Evolutionary conservation across 495 filamentous ascomycete genomes (phyloP).

Genomic region (Aspergillus nanangensis): DNA sequence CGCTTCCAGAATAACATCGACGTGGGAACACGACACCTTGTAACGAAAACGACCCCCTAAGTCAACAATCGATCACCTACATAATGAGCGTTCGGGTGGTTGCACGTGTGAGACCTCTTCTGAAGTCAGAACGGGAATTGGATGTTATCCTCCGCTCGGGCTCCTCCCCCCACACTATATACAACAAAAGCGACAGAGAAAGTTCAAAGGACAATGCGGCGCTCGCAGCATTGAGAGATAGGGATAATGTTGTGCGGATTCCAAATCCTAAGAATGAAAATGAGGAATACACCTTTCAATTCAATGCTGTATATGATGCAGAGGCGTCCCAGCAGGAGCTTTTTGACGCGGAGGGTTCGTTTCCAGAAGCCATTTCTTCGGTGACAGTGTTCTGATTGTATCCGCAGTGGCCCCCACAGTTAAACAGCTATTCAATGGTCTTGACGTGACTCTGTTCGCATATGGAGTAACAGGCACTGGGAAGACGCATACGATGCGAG

Average conservation of each 20-base stretch:
- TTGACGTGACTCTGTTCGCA: conserved; percentile 91
- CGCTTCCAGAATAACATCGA: not conserved
- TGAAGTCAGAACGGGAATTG: conserved; percentile 73
- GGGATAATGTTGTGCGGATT: conserved; percentile 73
- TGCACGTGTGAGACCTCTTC: conserved; percentile 81
- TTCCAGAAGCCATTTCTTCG: not conserved
- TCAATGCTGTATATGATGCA: conserved; percentile 88
- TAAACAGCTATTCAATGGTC: conserved; percentile 89
- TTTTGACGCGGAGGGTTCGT: conserved; percentile 81
- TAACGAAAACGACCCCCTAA: not conserved
- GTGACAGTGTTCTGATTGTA: conserved; percentile 17
- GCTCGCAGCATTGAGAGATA: conserved; percentile 45
- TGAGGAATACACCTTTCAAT: conserved; percentile 90
- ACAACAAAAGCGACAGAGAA: conserved; percentile 22
- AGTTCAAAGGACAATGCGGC: conserved; percentile 33
- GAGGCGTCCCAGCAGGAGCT: conserved; percentile 75
- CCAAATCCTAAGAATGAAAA: conserved; percentile 90
- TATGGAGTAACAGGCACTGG: conserved; percentile 95
- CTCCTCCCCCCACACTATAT: conserved; percentile 15
- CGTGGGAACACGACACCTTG: not conserved
- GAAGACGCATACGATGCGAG: conserved; percentile 98
- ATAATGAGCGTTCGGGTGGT: conserved; percentile 73
- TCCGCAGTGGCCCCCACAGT: conserved; percentile 66
- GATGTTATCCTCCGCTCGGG: conserved; percentile 76
- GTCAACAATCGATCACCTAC: not conserved